Evolutionary conservation across 2,329 filamentous ascomycete genomes (phyloP).

Genomic region (Zasmidium citrigriseum): DNA sequence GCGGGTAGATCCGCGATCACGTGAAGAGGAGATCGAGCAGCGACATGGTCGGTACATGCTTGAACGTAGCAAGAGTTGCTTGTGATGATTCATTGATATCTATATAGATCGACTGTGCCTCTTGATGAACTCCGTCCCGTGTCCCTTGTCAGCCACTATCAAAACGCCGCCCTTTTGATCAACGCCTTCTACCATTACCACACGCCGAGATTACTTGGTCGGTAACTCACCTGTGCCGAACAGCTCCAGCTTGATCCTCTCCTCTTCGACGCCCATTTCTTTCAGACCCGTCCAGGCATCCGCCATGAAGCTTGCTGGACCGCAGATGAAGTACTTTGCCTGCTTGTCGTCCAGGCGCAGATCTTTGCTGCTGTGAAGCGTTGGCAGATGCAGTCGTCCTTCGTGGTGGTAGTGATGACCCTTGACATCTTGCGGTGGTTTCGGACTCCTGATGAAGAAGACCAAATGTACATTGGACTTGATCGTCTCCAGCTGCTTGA

Average conservation of each 20-base stretch:
- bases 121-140: no score
- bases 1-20: not conserved
- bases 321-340: constrained; percentile 72
- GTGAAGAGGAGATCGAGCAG: no score
- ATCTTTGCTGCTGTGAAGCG: constrained; percentile 54
- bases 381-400: constrained; percentile 52
- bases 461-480: constrained; percentile 53
- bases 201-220: no score
- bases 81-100: no score
- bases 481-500: constrained; percentile 46
- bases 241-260: constrained; percentile 25
- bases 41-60: no score
- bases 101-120: no score
- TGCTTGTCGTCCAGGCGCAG: constrained; percentile 57
- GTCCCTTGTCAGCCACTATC: no score
- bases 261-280: constrained; percentile 54
- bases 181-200: no score
- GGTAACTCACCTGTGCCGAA: constrained; percentile 25
- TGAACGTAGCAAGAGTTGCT: no score
- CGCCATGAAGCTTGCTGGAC: constrained; percentile 70
- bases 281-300: constrained; percentile 57
- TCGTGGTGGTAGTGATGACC: constrained; percentile 62
- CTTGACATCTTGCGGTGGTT: constrained; percentile 45
- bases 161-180: no score
- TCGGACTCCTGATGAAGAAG: constrained; percentile 60